These are phyloP conservation scores for Tolypocladium nubicola DNA, from an alignment of 2,329 filamentous ascomycete species.

Conservation along the genomic window DNA sequence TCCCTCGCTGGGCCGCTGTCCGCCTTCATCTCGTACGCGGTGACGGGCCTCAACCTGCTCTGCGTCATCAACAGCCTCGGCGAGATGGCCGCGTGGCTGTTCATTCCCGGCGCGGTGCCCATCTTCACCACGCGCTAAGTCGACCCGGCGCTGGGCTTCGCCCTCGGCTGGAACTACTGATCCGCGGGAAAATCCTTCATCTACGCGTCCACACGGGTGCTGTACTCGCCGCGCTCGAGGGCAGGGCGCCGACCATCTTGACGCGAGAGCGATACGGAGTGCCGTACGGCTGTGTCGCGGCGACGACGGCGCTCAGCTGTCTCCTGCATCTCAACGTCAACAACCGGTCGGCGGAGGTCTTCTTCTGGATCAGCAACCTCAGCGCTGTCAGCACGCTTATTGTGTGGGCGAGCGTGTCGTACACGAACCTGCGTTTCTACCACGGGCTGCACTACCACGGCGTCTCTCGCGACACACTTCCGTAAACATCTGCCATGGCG, in stretches of 20 bases:
- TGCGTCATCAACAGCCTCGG: constrained; percentile 38
- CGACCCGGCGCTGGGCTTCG: constrained; percentile 35
- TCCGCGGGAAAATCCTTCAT: constrained; percentile 49
- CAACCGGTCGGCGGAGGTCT: constrained; percentile 47
- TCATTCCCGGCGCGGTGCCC: constrained; percentile 42
- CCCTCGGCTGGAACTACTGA: constrained; percentile 41
- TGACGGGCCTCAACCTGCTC: constrained; percentile 36
- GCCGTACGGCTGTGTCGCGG: constrained; percentile 17
- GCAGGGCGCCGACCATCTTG: constrained; percentile 29
- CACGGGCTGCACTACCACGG: constrained; percentile 55
- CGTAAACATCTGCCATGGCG: constrained; percentile 25
- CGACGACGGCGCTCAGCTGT: constrained; percentile 44
- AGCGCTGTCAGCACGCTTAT: constrained; percentile 61
- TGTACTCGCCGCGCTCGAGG: constrained; percentile 35
- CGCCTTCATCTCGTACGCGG: constrained; percentile 28
- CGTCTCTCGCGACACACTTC: constrained; percentile 50
- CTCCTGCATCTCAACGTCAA: constrained; percentile 53
- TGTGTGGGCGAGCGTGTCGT: constrained; percentile 56
- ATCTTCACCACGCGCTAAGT: constrained; percentile 38
- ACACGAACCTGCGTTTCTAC: constrained; percentile 61
- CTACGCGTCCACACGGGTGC: constrained; percentile 36
- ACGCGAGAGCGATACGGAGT: constrained; percentile 17
- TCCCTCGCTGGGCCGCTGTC: constrained; percentile 31
- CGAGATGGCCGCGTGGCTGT: constrained; percentile 52
- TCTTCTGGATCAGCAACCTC: constrained; percentile 49